Base-by-base conservation (phyloP, 805 yeast species). In the Naumovozyma baii region DNA sequence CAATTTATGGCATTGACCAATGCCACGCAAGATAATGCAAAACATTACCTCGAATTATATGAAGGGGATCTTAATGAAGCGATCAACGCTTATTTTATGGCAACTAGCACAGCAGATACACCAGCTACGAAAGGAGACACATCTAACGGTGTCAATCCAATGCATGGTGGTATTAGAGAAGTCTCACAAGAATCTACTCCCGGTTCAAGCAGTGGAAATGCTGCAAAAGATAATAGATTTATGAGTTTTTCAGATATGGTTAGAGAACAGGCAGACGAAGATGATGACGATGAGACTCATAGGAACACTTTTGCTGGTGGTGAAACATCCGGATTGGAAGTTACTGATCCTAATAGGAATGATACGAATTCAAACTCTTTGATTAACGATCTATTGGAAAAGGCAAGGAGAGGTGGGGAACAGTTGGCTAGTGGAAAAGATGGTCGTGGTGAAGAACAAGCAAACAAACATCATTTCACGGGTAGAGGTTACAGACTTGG, bases 311-410 rank as follows among this genome's bases (percentile, higher is more conserved):
- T 74, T 61, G 80, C 83, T 1, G 74, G 74, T 37, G 85, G 68
- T 34, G 81, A 82, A 57, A 83, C 83, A 42, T 80, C 88, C 1
- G 92, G 78, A 3, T 65, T 83, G 46, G 83, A 81, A 57, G 88
- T 83, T 16, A 85, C 84, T 49, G 83, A 83, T 52, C 92, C 92
- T 18, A 68, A 68, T 47, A 63, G 63, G 41, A 61, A 66, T 42
- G 62, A 61, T 33, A 51, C 52, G 30, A 41, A 49, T 28, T 62
- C 69, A 34, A 64, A 66, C 51, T 70, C 66, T 48, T 63, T 66
- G 37, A 74, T 76, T 13, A 70, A 67, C 42, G 77, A 76, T 41
- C 57, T 83, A 30, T 64, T 83, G 42, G 81, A 77, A 46, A 80
- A 79, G 53, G 87, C 88, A 4, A 75, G 78, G 54, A 70, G 72